Conservation (phyloP, 352 stramenopile species). For the Globisporangium rhizosaccharum region DNA sequence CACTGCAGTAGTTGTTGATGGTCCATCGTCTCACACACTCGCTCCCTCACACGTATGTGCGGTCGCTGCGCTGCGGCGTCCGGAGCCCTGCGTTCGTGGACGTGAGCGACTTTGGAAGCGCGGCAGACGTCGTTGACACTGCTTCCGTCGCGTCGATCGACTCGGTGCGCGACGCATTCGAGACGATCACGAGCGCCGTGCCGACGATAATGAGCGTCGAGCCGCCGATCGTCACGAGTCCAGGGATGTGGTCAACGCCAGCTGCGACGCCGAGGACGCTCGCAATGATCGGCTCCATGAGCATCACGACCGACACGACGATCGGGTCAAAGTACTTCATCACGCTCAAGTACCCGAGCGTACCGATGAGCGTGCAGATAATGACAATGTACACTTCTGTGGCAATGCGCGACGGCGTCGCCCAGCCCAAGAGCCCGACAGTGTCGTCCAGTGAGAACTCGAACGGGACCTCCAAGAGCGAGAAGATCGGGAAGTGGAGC, state of each 20-base stretch:
- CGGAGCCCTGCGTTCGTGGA: slow-evolving; percentile 16
- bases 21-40: not conserved
- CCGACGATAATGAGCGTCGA: slow-evolving; percentile 71
- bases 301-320: slow-evolving; percentile 81
- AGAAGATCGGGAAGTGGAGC: slow-evolving; percentile 8
- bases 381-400: slow-evolving; percentile 83
- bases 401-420: slow-evolving; percentile 52
- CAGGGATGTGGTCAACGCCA: slow-evolving; percentile 71
- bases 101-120: slow-evolving; percentile 36
- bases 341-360: slow-evolving; percentile 87
- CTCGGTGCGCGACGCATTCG: slow-evolving; percentile 75
- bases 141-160: slow-evolving; percentile 77
- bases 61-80: slow-evolving; percentile 7
- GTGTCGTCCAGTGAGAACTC: slow-evolving; percentile 49
- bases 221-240: slow-evolving; percentile 62
- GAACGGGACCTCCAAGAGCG: slow-evolving; percentile 4
- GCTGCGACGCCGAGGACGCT: slow-evolving; percentile 67
- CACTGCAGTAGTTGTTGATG: not conserved
- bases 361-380: slow-evolving; percentile 84
- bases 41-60: slow-evolving; percentile 1
- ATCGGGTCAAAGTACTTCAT: slow-evolving; percentile 94
- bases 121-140: slow-evolving; percentile 39
- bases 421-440: slow-evolving; percentile 83
- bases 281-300: slow-evolving; percentile 86
- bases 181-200: slow-evolving; percentile 72